Conservation (phyloP, 1,284 basidiomycete genomes). For the Albatrellus sp. region DNA sequence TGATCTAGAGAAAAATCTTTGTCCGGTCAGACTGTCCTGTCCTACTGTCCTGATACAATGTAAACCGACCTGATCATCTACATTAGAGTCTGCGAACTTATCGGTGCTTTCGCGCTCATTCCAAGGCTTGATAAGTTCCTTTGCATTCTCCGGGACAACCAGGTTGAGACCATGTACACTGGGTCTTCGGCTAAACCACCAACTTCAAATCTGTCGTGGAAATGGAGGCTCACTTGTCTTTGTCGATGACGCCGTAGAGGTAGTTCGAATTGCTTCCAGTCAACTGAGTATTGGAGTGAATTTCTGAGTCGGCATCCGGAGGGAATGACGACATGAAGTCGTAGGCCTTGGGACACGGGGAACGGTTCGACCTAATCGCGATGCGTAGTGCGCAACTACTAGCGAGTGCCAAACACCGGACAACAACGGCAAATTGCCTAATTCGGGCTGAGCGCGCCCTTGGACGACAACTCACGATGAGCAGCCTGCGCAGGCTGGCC, state of each 20-base stretch:
- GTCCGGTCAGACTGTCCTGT: conserved; percentile 4
- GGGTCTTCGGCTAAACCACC: conserved; percentile 12
- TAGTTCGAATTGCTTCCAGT: conserved; percentile 36
- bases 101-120: conserved; percentile 57
- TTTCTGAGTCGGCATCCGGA: conserved; percentile 4
- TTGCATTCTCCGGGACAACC: conserved; percentile 63
- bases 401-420: background rate
- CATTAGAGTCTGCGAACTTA: conserved; percentile 57
- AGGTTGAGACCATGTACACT: conserved; percentile 74
- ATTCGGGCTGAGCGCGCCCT: background rate
- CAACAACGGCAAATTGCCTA: background rate
- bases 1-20: conserved; percentile 33
- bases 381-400: background rate
- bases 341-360: background rate
- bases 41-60: background rate
- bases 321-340: conserved; percentile 1
- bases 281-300: conserved; percentile 14
- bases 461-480: background rate
- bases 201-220: conserved; percentile 1
- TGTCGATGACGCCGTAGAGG: conserved; percentile 53
- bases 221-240: conserved; percentile 47
- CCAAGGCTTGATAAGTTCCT: conserved; percentile 69
- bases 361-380: background rate
- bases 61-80: conserved; percentile 62
- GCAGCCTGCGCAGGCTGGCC: background rate